Conservation (phyloP, 2,329 filamentous ascomycete genomes). For the Cryphonectria parasitica region DNA sequence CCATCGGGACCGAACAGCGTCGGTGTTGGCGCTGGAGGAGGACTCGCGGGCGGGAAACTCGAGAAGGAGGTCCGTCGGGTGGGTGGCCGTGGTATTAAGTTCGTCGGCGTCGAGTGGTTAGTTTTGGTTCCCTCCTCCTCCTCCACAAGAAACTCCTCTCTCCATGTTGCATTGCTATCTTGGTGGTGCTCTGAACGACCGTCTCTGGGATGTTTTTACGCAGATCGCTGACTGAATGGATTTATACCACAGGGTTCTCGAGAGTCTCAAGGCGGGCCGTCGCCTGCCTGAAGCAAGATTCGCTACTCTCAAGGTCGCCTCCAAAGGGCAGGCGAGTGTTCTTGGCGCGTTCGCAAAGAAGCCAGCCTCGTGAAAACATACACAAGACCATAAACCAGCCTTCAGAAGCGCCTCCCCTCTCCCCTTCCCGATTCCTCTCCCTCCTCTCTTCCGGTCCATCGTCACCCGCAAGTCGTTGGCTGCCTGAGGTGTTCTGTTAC, state of each 20-base stretch:
- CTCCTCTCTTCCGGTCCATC: background rate
- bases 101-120: constrained; percentile 80
- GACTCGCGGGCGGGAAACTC: constrained; percentile 76
- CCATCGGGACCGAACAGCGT: constrained; percentile 48
- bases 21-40: constrained; percentile 65
- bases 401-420: background rate
- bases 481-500: background rate
- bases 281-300: constrained; percentile 77
- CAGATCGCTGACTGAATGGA: background rate
- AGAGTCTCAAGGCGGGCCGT: constrained; percentile 77
- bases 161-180: no score
- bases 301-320: constrained; percentile 63
- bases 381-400: background rate
- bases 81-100: constrained; percentile 73
- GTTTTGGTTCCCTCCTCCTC: constrained; percentile 33
- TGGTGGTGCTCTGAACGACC: no score
- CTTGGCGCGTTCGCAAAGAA: constrained; percentile 45
- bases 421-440: no score
- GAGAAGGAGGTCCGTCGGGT: constrained; percentile 75
- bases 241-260: constrained; percentile 65
- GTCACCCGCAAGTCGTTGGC: background rate
- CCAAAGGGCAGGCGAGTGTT: constrained; percentile 67
- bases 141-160: background rate
- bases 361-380: constrained; percentile 13
- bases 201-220: background rate